Evolutionary conservation across 2,329 filamentous ascomycete species (phyloP).

Genomic region (Coniochaeta hoffmannii): DNA sequence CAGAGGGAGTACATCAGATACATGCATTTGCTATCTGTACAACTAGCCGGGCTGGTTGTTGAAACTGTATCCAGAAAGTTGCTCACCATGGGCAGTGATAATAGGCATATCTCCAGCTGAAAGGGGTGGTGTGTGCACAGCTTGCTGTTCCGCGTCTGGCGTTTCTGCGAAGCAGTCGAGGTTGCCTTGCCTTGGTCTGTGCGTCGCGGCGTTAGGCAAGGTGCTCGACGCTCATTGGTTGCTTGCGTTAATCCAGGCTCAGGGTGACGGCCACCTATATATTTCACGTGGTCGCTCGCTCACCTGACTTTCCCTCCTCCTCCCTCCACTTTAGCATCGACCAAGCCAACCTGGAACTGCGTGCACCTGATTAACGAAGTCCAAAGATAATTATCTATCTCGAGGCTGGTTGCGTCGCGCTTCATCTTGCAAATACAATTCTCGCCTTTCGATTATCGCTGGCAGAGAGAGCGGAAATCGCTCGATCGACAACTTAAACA

Average conservation of each 20-base stretch:
- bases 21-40: not conserved
- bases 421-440: not conserved
- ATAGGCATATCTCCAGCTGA: not conserved
- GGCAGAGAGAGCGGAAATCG: not conserved
- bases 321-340: slow-evolving; percentile 4
- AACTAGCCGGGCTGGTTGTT: not conserved
- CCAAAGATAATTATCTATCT: not conserved
- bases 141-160: not conserved
- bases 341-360: not conserved
- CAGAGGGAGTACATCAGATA: not conserved
- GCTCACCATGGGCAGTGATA: not conserved
- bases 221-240: not conserved
- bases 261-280: slow-evolving; percentile 2
- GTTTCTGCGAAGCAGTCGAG: not conserved
- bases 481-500: not conserved
- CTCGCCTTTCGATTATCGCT: not conserved
- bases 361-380: not conserved
- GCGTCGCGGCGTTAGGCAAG: not conserved
- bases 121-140: not conserved
- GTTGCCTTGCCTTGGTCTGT: not conserved
- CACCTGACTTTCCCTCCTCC: slow-evolving; percentile 8
- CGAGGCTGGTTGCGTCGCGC: not conserved
- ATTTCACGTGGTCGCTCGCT: slow-evolving; percentile 8
- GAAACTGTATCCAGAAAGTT: not conserved
- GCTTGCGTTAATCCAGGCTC: not conserved